A percentile compares a stretch with the other conserved stretches of the same genome.
These are phyloP conservation scores for Alternaria postmessia DNA, from an alignment of 2,329 filamentous ascomycete species.

Conservation along the genomic window DNA sequence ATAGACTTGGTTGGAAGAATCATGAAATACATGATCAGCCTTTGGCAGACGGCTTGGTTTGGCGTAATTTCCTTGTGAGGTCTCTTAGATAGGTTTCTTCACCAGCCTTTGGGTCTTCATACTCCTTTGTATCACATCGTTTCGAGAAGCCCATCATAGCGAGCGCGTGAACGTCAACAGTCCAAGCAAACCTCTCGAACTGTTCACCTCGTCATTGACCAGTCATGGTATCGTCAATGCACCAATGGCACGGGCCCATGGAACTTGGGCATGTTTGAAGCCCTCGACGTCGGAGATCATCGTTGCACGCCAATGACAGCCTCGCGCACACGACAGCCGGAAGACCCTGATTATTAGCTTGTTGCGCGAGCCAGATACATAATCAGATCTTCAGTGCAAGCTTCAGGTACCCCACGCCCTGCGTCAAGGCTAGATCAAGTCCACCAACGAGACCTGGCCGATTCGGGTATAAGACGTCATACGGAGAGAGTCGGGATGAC, in stretches of 20 bases:
- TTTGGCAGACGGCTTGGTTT: neutral
- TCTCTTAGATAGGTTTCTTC: neutral
- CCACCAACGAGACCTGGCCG: constrained; percentile 11
- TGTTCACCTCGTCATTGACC: neutral
- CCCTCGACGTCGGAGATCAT: neutral
- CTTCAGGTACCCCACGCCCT: constrained; percentile 19
- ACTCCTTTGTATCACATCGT: neutral
- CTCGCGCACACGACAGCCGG: constrained; percentile 9
- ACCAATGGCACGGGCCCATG: neutral
- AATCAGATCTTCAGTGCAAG: neutral
- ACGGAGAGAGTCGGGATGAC: constrained; percentile 27
- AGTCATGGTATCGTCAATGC: neutral
- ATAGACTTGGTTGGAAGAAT: constrained; percentile 25
- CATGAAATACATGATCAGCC: constrained; percentile 7
- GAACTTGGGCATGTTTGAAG: neutral
- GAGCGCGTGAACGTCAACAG: neutral
- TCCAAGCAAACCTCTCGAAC: neutral
- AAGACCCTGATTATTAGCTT: constrained; percentile 16
- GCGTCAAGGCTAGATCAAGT: constrained; percentile 7
- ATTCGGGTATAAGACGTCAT: constrained; percentile 26
- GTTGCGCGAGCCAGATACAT: constrained; percentile 2
- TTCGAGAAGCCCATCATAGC: neutral
- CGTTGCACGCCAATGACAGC: neutral
- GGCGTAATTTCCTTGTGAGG: neutral
- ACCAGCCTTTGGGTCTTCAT: neutral